Conservation (phyloP, 495 filamentous ascomycete genomes). For the Acidiella bohemica region DNA sequence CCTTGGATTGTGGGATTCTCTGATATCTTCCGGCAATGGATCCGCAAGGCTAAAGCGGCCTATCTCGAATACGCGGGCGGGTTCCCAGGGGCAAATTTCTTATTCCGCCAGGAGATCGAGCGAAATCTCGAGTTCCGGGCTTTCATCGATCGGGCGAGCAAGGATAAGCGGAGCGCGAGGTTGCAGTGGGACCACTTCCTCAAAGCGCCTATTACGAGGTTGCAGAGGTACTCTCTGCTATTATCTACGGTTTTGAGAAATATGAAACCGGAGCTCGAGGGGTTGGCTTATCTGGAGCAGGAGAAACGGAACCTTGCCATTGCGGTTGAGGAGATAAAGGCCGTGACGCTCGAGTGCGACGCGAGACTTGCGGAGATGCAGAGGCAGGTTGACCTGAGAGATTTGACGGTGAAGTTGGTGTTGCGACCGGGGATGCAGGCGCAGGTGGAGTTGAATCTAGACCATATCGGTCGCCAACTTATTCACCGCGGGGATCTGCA, state of each 20-base stretch:
- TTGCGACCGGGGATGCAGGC: slow-evolving; percentile 70
- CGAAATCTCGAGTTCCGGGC: slow-evolving; percentile 74
- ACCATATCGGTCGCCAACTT: slow-evolving; percentile 80
- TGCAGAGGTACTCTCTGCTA: slow-evolving; percentile 82
- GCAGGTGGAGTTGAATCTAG: slow-evolving; percentile 73
- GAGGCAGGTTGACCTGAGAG: slow-evolving; percentile 78
- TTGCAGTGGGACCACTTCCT: slow-evolving; percentile 90
- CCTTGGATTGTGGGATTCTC: slow-evolving; percentile 90
- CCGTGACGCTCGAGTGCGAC: slow-evolving; percentile 85
- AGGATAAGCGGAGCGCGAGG: slow-evolving; percentile 68
- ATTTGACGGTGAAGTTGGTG: slow-evolving; percentile 69
- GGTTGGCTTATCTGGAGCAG: slow-evolving; percentile 40
- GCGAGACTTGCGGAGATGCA: slow-evolving; percentile 85
- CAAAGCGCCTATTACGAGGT: slow-evolving; percentile 80
- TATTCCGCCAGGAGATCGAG: slow-evolving; percentile 72
- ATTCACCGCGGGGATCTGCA: slow-evolving; percentile 84
- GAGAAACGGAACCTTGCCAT: slow-evolving; percentile 75
- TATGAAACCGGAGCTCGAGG: slow-evolving; percentile 64
- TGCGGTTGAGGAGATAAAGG: slow-evolving; percentile 91
- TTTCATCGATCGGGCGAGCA: slow-evolving; percentile 66
- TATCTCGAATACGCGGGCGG: slow-evolving; percentile 88
- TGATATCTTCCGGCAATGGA: slow-evolving; percentile 98
- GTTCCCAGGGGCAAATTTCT: slow-evolving; percentile 70
- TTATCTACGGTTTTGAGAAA: slow-evolving; percentile 72
- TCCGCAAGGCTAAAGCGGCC: slow-evolving; percentile 74